phyloP scores from a whole-genome alignment of 148 eudicot species.

The Rhododendron molle region DNA sequence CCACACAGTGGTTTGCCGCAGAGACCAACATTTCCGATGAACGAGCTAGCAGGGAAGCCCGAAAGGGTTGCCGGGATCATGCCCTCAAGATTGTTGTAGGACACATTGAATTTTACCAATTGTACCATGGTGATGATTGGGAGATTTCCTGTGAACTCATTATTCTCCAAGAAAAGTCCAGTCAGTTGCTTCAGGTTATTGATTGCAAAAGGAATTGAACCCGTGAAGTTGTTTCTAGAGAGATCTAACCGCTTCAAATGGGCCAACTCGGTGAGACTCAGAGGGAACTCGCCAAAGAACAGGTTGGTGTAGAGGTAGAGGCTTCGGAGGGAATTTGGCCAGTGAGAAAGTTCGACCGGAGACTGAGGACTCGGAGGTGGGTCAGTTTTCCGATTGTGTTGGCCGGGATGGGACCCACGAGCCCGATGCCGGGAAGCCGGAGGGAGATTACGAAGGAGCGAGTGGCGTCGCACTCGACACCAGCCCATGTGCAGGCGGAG shows the following conservation, averaged over 20 bases:
- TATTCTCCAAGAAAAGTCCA: constrained; percentile 48
- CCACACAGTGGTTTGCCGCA: constrained; percentile 61
- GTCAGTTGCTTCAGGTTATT: constrained; percentile 49
- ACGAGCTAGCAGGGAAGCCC: constrained; percentile 47
- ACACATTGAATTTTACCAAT: constrained; percentile 49
- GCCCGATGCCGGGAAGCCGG: constrained; percentile 68
- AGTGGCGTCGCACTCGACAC: constrained; percentile 55
- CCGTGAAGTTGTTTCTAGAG: constrained; percentile 55
- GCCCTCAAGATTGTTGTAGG: constrained; percentile 63
- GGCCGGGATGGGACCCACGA: constrained; percentile 43
- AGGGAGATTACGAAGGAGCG: constrained; percentile 35
- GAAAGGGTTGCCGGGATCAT: constrained; percentile 53
- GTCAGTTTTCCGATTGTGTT: constrained; percentile 40
- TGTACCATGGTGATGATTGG: constrained; percentile 44
- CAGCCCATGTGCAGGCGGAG: constrained; percentile 70
- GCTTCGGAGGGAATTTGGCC: constrained; percentile 48
- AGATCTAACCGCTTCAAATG: constrained; percentile 60
- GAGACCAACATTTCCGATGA: constrained; percentile 58
- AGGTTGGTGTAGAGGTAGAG: constrained; percentile 55
- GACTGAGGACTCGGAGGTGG: constrained; percentile 37
- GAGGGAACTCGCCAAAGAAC: constrained; percentile 65
- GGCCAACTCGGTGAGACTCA: constrained; percentile 40
- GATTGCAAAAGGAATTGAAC: constrained; percentile 57
- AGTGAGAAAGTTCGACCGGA: constrained; percentile 36
- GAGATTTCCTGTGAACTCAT: constrained; percentile 50